Base-by-base conservation (phyloP, 2,329 filamentous ascomycete species). In the Fusarium mangiferae region DNA sequence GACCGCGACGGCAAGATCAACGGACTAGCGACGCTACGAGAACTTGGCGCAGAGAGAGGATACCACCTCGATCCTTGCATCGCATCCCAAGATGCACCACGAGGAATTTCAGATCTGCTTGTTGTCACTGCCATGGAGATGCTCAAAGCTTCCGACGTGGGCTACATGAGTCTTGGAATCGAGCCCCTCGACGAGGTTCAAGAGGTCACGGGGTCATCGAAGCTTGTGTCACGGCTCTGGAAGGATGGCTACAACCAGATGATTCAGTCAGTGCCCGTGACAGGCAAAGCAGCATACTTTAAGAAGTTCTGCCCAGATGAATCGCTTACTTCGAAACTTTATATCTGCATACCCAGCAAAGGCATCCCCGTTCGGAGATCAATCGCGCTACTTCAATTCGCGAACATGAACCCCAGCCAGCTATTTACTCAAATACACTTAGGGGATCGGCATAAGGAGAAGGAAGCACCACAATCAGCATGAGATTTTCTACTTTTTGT, bases 41-140 rank as follows among this genome's bases (percentile, higher is more conserved):
- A 51, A 18, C 63, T 69, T 22, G 55, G 63, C 7, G 49, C 55
- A 2, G 55, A 67, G 6, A 38, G 3, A 18, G 66, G 66, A 4
- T 69, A 62, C n/a, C 63, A 69, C 20, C 52, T 68, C 17, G 66
- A 69, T 26, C 66, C 66, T 1, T 67, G 58, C 22, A 69, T 69
- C 7, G 66, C 66, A 17, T 62, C 55, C 10, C 36, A 51, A 12
- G 36, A 46, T 14, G 66, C 66, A 10, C 63, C 56, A 6, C 39
- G 51, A 4, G 66, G 66, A 5, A 56, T 69, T 4, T 62, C 55
- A 35, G 66, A 69, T 13, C 63, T 69, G 0, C 66, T 69, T 6
- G 36, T 69, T 15, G 20, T 45, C n/a, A 61, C 56, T 20, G 14
- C 63, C 5, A 68, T 69, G 66, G 48, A 52, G 1, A 10, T 69